Percentiles rank a stretch among this genome's conserved stretches.
Conservation (phyloP, 441 rosid species). For the Gossypium lobatum region DNA sequence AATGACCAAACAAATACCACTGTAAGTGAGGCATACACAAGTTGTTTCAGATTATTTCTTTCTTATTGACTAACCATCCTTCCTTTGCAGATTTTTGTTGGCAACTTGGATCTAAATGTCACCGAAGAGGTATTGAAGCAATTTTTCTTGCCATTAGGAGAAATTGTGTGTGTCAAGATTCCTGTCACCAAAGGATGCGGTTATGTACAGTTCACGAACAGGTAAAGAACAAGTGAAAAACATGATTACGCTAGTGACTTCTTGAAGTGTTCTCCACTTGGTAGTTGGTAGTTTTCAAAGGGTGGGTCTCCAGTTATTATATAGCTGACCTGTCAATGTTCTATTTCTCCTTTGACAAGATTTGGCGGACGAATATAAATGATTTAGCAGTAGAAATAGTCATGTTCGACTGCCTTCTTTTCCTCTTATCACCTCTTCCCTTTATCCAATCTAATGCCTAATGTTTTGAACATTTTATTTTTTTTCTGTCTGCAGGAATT, state of each 20-base stretch:
- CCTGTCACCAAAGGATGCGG: constrained; percentile 87
- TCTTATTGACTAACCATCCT: constrained; percentile 19
- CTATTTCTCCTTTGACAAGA: background rate
- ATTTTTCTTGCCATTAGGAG: constrained; percentile 64
- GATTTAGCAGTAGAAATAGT: background rate
- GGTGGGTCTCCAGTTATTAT: background rate
- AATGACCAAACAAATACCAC: constrained; percentile 78
- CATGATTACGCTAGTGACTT: background rate
- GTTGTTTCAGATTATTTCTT: background rate
- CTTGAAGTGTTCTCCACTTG: background rate
- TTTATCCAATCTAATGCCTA: background rate
- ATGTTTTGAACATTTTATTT: constrained; percentile 7
- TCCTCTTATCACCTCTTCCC: background rate
- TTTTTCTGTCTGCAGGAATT: constrained; percentile 36
- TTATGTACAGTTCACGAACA: constrained; percentile 66
- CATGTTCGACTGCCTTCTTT: background rate
- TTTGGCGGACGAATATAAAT: background rate
- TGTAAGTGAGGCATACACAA: constrained; percentile 14
- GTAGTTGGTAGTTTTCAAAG: background rate
- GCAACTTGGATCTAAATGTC: constrained; percentile 76
- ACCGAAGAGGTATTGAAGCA: constrained; percentile 83
- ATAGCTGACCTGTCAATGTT: background rate
- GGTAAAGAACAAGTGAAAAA: constrained; percentile 29
- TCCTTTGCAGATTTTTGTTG: constrained; percentile 56
- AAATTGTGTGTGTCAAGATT: constrained; percentile 67